Evolutionary conservation across 306 rosid genomes (phyloP), one percentile per base, ranked within the genome.

Genomic region (Trifolium fragiferum): DNA sequence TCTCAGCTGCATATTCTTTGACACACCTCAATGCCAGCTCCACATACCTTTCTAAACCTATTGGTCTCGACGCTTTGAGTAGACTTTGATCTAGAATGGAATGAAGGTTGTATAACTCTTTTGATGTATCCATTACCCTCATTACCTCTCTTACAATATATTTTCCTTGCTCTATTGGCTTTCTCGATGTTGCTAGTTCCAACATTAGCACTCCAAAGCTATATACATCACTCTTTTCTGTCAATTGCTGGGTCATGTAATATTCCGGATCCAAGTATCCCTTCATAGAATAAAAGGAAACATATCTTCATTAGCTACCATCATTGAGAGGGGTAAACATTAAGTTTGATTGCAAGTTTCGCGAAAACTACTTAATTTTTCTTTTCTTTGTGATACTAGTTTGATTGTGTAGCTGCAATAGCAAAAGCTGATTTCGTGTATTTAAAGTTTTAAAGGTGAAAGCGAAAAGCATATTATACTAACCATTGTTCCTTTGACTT

Each of bases 401-500:
- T 50, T 49, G 57, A 50, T 70, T 62, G 66, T n/a, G 4, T 43
- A 8, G 50, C 80, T 41, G 14, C 16, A 40, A 67, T 14, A 35
- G 46, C 13, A 43, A 78, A 65, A 32, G 41, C 23, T 72, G 78
- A 25, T 44, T 54, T 54, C 54, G 44, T 19, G 74, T 27, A 19
- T 6, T 23, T 10, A 54, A 37, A 54, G 57, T 40, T 72, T 72
- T 62, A 15, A 46, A 73, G 64, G 46, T 21, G 27, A 13, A 38
- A 68, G 72, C 73, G n/a, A 58, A 59, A 60, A 33, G 57, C 6
- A 72, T 71, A 71, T 2, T 72, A 7, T 23, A 87, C 98, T 77
- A 80, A 76, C 93, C 98, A 86, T 86, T 81, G 96, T 92, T 10
- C 94, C 94, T 86, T 89, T 92, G 72, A 92, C 98, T 88, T 87